Conservation (phyloP, 805 yeast species). For the Metschnikowia colocasiae region DNA sequence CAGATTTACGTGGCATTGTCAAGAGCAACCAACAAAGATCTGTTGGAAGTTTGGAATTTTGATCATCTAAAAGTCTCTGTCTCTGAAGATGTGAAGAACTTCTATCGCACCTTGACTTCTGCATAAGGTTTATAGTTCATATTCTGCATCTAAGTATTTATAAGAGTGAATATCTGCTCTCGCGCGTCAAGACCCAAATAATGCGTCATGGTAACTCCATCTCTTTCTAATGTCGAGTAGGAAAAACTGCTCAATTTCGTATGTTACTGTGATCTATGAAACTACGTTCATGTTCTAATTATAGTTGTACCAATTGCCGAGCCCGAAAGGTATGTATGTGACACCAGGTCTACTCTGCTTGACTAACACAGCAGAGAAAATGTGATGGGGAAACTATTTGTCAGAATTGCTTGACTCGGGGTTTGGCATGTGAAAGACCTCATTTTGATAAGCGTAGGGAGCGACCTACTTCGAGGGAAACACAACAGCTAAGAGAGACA, state of each 20-base stretch:
- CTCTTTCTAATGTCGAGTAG: slow-evolving; percentile 1
- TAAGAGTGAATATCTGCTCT: no score
- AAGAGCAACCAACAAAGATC: slow-evolving; percentile 78
- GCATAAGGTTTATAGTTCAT: background rate
- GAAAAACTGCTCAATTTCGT: slow-evolving; percentile 15
- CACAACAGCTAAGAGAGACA: slow-evolving; percentile 8
- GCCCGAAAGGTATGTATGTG: slow-evolving; percentile 11
- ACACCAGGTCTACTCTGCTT: background rate
- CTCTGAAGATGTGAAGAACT: slow-evolving; percentile 64
- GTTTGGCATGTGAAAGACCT: slow-evolving; percentile 12
- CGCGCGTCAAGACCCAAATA: background rate
- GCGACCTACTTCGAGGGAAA: slow-evolving; percentile 10
- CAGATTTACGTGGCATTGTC: slow-evolving; percentile 96
- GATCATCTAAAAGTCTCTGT: slow-evolving; percentile 59
- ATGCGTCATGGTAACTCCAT: background rate
- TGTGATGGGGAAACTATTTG: slow-evolving; percentile 16
- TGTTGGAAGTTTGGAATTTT: slow-evolving; percentile 79
- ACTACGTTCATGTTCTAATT: slow-evolving; percentile 1
- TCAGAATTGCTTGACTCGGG: slow-evolving; percentile 9
- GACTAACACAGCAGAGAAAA: slow-evolving; percentile 8
- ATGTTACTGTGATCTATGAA: slow-evolving; percentile 3
- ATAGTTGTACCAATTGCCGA: slow-evolving; percentile 17
- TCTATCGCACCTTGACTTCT: slow-evolving; percentile 49
- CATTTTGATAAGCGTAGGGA: slow-evolving; percentile 11
- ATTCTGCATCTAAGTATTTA: background rate